Conservation (phyloP, 1,139 yeast genomes). For the Sugiyamaella castrensis region DNA sequence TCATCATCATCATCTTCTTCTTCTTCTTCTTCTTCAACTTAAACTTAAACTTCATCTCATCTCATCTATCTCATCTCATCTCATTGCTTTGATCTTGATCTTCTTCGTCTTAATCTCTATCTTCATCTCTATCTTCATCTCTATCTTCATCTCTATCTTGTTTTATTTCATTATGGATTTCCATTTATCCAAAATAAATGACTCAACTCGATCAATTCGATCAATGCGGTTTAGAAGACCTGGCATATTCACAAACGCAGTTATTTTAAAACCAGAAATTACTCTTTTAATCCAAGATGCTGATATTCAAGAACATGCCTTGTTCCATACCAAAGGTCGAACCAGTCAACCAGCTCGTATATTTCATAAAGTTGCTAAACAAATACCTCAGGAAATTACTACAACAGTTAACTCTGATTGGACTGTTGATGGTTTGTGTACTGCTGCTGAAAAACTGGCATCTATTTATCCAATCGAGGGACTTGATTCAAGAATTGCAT, state of each 20-base stretch:
- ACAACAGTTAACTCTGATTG: slow-evolving; percentile 26
- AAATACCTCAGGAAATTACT: background rate
- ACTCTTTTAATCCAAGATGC: slow-evolving; percentile 62
- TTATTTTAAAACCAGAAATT: slow-evolving; percentile 53
- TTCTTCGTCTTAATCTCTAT: background rate
- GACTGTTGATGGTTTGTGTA: slow-evolving; percentile 36
- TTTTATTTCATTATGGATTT: slow-evolving; percentile 26
- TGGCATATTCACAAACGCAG: slow-evolving; percentile 65
- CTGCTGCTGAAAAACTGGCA: slow-evolving; percentile 34
- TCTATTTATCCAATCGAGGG: slow-evolving; percentile 36
- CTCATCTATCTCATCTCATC: no score
- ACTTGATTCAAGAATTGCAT: slow-evolving; percentile 28
- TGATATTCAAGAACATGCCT: slow-evolving; percentile 49
- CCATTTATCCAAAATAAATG: slow-evolving; percentile 28
- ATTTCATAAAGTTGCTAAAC: slow-evolving; percentile 4
- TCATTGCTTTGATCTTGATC: background rate
- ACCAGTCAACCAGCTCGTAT: slow-evolving; percentile 15
- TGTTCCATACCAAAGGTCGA: slow-evolving; percentile 38
- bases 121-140: background rate
- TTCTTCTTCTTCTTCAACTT: no score
- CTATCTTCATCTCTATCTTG: background rate
- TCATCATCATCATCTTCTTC: background rate
- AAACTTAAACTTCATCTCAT: no score
- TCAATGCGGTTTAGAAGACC: slow-evolving; percentile 49
- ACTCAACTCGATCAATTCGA: slow-evolving; percentile 33